Percentiles rank a stretch among this genome's conserved stretches.
phyloP scores from a whole-genome alignment of 164 flowering plant genomes.

The Tetrastigma voinierianum region DNA sequence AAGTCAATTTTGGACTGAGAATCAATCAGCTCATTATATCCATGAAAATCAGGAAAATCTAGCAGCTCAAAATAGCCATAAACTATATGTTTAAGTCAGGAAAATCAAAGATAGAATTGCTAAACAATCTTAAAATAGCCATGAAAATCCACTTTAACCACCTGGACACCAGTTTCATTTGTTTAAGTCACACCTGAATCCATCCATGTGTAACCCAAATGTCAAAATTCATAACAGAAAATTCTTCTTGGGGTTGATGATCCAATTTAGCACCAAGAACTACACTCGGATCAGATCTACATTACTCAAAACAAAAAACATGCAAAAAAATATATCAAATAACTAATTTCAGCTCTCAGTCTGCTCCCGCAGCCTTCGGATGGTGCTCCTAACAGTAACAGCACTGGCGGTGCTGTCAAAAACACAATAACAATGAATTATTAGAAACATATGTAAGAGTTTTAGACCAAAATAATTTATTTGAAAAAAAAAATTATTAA shows the following conservation, averaged over 20 bases:
- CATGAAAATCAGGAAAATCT: no score
- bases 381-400: constrained; percentile 67
- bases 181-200: background rate
- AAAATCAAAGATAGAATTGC: no score
- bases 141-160: no score
- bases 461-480: background rate
- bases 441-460: background rate
- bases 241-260: background rate
- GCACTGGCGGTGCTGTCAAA: constrained; percentile 62
- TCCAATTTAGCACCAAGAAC: background rate
- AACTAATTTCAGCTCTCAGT: constrained; percentile 22
- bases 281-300: background rate
- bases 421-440: background rate
- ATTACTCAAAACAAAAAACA: background rate
- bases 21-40: no score
- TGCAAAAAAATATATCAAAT: background rate
- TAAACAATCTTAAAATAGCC: no score
- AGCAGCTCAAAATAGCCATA: no score
- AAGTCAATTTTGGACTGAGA: no score
- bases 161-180: background rate
- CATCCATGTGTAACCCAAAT: background rate
- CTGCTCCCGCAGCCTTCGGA: constrained; percentile 61
- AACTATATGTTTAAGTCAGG: no score
- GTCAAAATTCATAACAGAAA: background rate
- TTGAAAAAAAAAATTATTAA: no score